These are phyloP conservation scores for Solanum ossicruentum DNA, from an alignment of 257 asterid species.

Conservation along the genomic window DNA sequence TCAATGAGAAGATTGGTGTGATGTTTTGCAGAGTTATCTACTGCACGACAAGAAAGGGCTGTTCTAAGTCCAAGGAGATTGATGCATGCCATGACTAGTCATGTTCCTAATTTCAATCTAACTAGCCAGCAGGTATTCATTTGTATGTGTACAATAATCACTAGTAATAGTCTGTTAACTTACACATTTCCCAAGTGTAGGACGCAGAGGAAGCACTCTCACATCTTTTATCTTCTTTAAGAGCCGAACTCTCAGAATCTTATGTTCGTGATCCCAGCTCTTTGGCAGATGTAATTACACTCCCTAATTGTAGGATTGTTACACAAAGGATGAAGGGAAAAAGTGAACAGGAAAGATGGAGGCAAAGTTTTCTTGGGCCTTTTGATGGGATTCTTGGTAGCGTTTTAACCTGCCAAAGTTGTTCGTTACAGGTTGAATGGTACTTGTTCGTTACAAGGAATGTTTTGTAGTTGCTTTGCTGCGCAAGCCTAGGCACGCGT, in stretches of 20 bases:
- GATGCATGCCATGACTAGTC: constrained; percentile 63
- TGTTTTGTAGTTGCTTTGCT: not conserved
- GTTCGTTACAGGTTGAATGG: constrained; percentile 93
- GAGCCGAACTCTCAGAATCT: constrained; percentile 67
- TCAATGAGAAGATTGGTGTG: not conserved
- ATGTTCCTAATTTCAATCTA: constrained; percentile 68
- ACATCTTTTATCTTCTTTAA: constrained; percentile 60
- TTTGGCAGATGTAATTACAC: constrained; percentile 45
- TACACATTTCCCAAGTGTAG: constrained; percentile 27
- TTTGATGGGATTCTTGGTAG: constrained; percentile 83
- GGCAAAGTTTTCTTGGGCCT: constrained; percentile 60
- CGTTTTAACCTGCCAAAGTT: constrained; percentile 65
- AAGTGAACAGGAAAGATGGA: constrained; percentile 62
- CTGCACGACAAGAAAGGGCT: constrained; percentile 37
- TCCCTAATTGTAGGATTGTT: constrained; percentile 37
- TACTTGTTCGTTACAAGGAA: constrained; percentile 11
- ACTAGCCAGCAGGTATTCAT: constrained; percentile 69
- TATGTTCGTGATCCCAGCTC: constrained; percentile 30
- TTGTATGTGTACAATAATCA: not conserved
- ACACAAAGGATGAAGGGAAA: constrained; percentile 18
- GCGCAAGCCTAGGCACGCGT: not conserved
- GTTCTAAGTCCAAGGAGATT: constrained; percentile 56
- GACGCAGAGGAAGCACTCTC: constrained; percentile 97
- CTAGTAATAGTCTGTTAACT: not conserved
- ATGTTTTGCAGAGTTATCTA: constrained; percentile 49